These are phyloP conservation scores for Ajuga chamaepitys DNA, from an alignment of 257 asterid species.

Conservation along the genomic window DNA sequence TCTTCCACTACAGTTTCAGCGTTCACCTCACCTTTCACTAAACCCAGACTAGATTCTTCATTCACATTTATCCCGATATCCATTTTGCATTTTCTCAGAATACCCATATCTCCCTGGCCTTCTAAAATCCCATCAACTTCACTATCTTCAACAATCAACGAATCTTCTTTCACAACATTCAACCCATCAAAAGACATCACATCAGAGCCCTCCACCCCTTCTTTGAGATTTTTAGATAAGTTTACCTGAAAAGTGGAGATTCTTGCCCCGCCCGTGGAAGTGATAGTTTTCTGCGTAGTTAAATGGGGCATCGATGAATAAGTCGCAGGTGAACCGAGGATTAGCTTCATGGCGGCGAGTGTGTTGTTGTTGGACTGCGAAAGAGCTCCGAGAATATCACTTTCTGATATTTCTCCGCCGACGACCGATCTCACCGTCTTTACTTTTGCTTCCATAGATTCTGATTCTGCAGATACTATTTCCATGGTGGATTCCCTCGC, in stretches of 20 bases:
- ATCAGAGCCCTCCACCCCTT: not conserved
- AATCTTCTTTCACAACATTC: constrained; percentile 7
- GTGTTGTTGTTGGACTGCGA: constrained; percentile 18
- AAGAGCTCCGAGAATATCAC: constrained; percentile 21
- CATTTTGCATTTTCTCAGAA: not conserved
- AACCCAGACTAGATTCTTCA: constrained; percentile 24
- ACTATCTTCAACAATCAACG: constrained; percentile 7
- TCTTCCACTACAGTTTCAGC: not conserved
- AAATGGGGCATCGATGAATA: not conserved
- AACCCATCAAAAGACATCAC: not conserved
- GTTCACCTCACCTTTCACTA: not conserved
- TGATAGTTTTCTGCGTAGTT: constrained; percentile 33
- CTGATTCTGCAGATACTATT: constrained; percentile 6
- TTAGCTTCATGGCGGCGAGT: constrained; percentile 15
- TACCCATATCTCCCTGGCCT: constrained; percentile 5
- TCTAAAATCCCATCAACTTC: not conserved
- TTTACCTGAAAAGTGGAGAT: constrained; percentile 27
- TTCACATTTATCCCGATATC: constrained; percentile 14
- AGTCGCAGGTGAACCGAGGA: constrained; percentile 16
- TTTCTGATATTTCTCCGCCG: constrained; percentile 25
- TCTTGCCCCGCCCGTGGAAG: constrained; percentile 52
- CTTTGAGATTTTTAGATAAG: not conserved
- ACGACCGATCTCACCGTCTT: constrained; percentile 21
- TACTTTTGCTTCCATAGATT: constrained; percentile 20
- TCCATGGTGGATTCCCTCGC: constrained; percentile 16